phyloP scores from a whole-genome alignment of 1,284 basidiomycete genomes.

The Ganoderma lingzhi region DNA sequence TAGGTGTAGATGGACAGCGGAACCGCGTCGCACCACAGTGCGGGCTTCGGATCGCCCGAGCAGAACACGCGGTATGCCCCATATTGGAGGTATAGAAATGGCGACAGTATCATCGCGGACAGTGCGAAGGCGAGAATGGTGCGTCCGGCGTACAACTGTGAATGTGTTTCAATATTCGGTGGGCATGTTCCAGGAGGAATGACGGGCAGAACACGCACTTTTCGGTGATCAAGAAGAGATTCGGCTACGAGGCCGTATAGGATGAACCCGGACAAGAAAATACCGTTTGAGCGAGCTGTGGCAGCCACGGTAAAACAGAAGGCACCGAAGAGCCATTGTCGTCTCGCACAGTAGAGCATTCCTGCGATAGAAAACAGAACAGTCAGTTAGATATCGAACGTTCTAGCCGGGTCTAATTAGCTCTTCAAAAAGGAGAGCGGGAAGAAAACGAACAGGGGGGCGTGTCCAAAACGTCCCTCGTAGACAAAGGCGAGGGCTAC shows the following conservation, averaged over 20 bases:
- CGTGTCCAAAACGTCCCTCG: no score
- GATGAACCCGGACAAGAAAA: constrained; percentile 79
- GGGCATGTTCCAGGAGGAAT: not conserved
- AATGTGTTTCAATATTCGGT: not conserved
- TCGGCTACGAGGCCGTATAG: constrained; percentile 71
- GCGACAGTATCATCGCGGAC: constrained; percentile 58
- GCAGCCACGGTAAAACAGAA: constrained; percentile 73
- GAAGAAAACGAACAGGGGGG: no score
- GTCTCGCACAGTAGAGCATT: constrained; percentile 65
- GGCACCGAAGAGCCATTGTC: constrained; percentile 61
- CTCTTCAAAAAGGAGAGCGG: no score
- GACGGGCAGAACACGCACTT: constrained; percentile 40
- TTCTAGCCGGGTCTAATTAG: no score
- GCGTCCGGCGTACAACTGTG: constrained; percentile 44
- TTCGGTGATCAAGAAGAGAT: constrained; percentile 51
- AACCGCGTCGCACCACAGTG: constrained; percentile 69
- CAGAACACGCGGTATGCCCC: constrained; percentile 56
- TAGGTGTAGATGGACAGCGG: constrained; percentile 84
- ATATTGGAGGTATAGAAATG: constrained; percentile 77
- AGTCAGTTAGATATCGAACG: not conserved
- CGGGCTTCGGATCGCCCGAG: not conserved
- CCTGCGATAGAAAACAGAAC: constrained; percentile 44
- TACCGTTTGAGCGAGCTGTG: constrained; percentile 84
- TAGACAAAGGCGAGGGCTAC: no score
- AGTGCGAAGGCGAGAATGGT: constrained; percentile 48